Conservation (phyloP, 202 grass and related monocot genomes). For the Alloteropsis angusta region DNA sequence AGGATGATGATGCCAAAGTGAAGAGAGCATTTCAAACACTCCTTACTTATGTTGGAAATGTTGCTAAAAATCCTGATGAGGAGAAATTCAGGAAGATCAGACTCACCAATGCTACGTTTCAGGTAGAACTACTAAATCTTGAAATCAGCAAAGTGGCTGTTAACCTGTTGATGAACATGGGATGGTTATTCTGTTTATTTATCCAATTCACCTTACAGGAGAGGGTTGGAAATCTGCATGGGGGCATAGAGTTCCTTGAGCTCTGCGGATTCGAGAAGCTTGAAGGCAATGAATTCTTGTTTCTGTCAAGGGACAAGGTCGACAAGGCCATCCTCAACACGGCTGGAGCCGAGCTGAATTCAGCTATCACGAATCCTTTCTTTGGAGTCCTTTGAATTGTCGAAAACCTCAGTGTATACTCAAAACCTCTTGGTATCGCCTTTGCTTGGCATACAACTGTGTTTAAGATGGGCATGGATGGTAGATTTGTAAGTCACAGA, state of each 20-base stretch:
- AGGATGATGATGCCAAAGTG: slow-evolving; percentile 84
- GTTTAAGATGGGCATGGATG: not conserved
- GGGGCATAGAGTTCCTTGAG: slow-evolving; percentile 79
- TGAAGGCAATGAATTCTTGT: slow-evolving; percentile 59
- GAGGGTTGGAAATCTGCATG: slow-evolving; percentile 65
- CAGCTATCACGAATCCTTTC: slow-evolving; percentile 90
- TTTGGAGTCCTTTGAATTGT: slow-evolving; percentile 67
- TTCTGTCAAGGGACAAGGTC: slow-evolving; percentile 71
- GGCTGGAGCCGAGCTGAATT: slow-evolving; percentile 72
- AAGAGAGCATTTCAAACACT: slow-evolving; percentile 95
- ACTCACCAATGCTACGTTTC: slow-evolving; percentile 67
- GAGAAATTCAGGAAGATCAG: slow-evolving; percentile 98
- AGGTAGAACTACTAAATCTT: slow-evolving; percentile 27
- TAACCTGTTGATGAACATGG: not conserved
- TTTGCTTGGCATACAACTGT: not conserved
- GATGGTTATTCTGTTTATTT: slow-evolving; percentile 1
- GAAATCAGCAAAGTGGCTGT: not conserved
- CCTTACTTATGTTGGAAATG: slow-evolving; percentile 72
- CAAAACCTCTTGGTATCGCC: not conserved
- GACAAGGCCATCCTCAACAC: slow-evolving; percentile 56
- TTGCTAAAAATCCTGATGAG: slow-evolving; percentile 69
- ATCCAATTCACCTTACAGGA: slow-evolving; percentile 42
- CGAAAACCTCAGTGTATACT: slow-evolving; percentile 1
- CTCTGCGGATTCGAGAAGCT: slow-evolving; percentile 87
- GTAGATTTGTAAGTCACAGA: not conserved